Evolutionary conservation across 306 rosid genomes (phyloP).

Genomic region (Medicago lupulina): DNA sequence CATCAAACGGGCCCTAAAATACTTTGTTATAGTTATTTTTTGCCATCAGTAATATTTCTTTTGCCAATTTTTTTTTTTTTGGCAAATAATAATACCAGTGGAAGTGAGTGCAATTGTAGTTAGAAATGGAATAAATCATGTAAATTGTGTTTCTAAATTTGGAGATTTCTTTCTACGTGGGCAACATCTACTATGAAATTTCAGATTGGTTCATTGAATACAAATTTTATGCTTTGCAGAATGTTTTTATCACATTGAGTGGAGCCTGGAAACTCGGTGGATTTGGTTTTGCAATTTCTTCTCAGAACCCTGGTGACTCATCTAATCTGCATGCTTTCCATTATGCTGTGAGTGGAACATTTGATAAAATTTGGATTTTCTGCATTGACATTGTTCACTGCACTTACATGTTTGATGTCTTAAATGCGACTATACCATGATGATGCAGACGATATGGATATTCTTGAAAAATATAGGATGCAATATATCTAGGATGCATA

Average conservation of each 20-base stretch:
- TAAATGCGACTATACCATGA: not conserved
- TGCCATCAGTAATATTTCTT: not conserved
- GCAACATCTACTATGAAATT: slow-evolving; percentile 26
- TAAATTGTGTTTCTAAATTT: slow-evolving; percentile 13
- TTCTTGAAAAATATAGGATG: slow-evolving; percentile 23
- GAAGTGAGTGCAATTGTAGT: slow-evolving; percentile 17
- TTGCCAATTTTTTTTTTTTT: not conserved
- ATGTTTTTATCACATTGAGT: slow-evolving; percentile 88
- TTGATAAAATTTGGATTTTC: slow-evolving; percentile 35
- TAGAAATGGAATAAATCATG: not conserved
- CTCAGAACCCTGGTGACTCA: slow-evolving; percentile 63
- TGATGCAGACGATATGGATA: not conserved
- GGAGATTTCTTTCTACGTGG: slow-evolving; percentile 14
- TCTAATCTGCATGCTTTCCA: slow-evolving; percentile 77
- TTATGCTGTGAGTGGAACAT: slow-evolving; percentile 77
- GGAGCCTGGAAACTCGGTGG: slow-evolving; percentile 99
- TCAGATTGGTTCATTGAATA: slow-evolving; percentile 31
- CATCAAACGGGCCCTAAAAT: not conserved
- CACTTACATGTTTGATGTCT: slow-evolving; percentile 23
- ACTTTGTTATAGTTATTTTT: slow-evolving; percentile 23
- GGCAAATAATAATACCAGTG: not conserved
- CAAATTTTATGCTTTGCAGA: slow-evolving; percentile 58
- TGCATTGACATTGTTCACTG: slow-evolving; percentile 21
- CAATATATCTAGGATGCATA: not conserved
- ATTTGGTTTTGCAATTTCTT: slow-evolving; percentile 87